Base-by-base conservation (phyloP, 257 asterid genomes). In the Solanum medicagineum region DNA sequence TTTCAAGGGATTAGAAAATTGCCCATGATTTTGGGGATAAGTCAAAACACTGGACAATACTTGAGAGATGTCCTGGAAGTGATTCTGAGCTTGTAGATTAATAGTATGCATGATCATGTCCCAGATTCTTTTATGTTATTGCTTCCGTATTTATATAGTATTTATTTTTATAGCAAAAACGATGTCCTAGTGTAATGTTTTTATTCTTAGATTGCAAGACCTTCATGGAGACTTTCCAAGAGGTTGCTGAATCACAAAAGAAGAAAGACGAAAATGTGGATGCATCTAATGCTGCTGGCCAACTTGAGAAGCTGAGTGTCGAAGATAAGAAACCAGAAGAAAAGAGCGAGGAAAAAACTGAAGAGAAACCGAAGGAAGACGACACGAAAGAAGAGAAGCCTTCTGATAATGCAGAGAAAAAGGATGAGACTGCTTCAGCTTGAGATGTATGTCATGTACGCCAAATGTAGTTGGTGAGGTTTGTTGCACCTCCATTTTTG, bases 281-380 rank as follows among this genome's bases (percentile, higher is more conserved):
- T 53, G 92, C 93, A 26, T 85, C 93, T 74, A 87, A 85, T 62
- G 87, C 92, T 36, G 91, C 92, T 75, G 92, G 90, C 59, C 83
- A 89, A 82, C 93, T 90, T 51, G 90, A 89, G 86, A 89, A 90
- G 87, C 85, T 90, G 87, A 89, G 87, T 47, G 93, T 90, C 56
- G 90, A 89, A 73, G 92, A 90, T 4, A 75, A 85, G 69, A 70
- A 84, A 24, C 47, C 47, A 24, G 71, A 87, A 36, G 88, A 59
- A 85, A 85, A 87, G 74, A 80, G 55, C 11, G 63, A 84, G 59
- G 90, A 85, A 51, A 87, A 89, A 69, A 22, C 83, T 62, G 77
- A 86, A 70, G 90, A 80, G 62, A 85, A 84, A 79, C 40, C 86
- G 14, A 70, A 62, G 62, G 88, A 82, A 83, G 89, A 85, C 1